Evolutionary conservation across 352 stramenopile species (phyloP).

Genomic region (Phytophthora cryptogea): DNA sequence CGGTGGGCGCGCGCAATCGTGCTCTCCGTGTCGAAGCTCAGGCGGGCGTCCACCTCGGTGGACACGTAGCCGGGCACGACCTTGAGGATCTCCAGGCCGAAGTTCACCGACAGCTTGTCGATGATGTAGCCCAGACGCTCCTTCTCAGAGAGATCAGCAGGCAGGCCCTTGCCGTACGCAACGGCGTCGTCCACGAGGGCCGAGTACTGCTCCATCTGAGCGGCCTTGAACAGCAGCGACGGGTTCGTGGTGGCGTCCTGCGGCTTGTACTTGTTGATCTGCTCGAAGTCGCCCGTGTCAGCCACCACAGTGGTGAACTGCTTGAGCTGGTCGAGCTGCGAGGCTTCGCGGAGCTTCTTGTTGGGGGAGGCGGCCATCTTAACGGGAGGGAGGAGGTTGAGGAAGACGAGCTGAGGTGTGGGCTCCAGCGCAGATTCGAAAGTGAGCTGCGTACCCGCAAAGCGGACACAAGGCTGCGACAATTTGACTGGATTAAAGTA

Average conservation of each 20-base stretch:
- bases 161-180: constrained; percentile 87
- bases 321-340: constrained; percentile 95
- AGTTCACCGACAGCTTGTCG: constrained; percentile 98
- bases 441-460: constrained; percentile 45
- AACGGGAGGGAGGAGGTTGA: neutral
- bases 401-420: constrained; percentile 24
- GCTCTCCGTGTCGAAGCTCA: constrained; percentile 96
- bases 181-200: constrained; percentile 96
- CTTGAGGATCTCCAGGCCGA: constrained; percentile 96
- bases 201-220: constrained; percentile 95
- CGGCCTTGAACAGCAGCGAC: constrained; percentile 98
- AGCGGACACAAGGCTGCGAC: constrained; percentile 15
- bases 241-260: constrained; percentile 99
- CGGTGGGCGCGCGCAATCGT: constrained; percentile 92
- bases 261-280: constrained; percentile 92
- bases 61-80: constrained; percentile 98
- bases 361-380: constrained; percentile 63
- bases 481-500: constrained; percentile 28
- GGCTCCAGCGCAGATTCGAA: constrained; percentile 64
- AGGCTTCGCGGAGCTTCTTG: constrained; percentile 78
- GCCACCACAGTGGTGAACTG: constrained; percentile 97
- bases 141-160: constrained; percentile 66
- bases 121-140: constrained; percentile 94
- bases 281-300: constrained; percentile 96
- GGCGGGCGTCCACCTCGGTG: constrained; percentile 98